A percentile compares a stretch with the other conserved stretches of the same genome.
phyloP scores from a whole-genome alignment of 345 rosid genomes.

The Euphorbia tirucalli region DNA sequence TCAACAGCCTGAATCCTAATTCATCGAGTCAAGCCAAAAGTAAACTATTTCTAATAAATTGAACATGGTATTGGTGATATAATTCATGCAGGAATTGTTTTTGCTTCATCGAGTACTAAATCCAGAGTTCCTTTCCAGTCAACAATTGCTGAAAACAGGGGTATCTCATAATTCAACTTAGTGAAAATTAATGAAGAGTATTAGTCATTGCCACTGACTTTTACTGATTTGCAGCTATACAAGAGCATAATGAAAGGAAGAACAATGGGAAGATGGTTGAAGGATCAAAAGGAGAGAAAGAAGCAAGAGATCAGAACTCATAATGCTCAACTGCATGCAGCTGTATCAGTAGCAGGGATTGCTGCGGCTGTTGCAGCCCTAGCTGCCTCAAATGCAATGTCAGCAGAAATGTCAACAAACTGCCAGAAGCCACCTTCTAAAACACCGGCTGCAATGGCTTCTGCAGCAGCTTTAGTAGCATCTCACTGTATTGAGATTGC shows the following conservation, averaged over 20 bases:
- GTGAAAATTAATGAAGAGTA: neutral
- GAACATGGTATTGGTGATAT: neutral
- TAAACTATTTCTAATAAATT: neutral
- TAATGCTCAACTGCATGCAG: slow-evolving; percentile 83
- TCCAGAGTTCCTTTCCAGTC: slow-evolving; percentile 54
- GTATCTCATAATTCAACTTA: slow-evolving; percentile 31
- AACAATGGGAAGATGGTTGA: slow-evolving; percentile 84
- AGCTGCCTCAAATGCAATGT: slow-evolving; percentile 55
- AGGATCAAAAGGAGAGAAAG: slow-evolving; percentile 88
- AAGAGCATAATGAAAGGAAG: slow-evolving; percentile 66
- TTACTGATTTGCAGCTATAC: slow-evolving; percentile 48
- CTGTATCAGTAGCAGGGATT: slow-evolving; percentile 91
- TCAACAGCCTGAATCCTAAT: neutral
- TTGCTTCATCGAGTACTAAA: slow-evolving; percentile 61
- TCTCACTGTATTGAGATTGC: slow-evolving; percentile 92
- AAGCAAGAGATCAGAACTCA: slow-evolving; percentile 81
- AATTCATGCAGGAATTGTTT: slow-evolving; percentile 46
- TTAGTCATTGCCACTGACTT: neutral
- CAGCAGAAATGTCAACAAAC: slow-evolving; percentile 32
- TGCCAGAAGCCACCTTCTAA: slow-evolving; percentile 35
- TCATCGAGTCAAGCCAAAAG: neutral
- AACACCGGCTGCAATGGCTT: slow-evolving; percentile 59
- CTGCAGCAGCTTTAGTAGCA: slow-evolving; percentile 88
- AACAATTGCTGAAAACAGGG: slow-evolving; percentile 57
- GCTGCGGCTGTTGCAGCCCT: slow-evolving; percentile 86